Base-by-base conservation (phyloP, 352 stramenopile species). In the Nothophytophthora sp. region DNA sequence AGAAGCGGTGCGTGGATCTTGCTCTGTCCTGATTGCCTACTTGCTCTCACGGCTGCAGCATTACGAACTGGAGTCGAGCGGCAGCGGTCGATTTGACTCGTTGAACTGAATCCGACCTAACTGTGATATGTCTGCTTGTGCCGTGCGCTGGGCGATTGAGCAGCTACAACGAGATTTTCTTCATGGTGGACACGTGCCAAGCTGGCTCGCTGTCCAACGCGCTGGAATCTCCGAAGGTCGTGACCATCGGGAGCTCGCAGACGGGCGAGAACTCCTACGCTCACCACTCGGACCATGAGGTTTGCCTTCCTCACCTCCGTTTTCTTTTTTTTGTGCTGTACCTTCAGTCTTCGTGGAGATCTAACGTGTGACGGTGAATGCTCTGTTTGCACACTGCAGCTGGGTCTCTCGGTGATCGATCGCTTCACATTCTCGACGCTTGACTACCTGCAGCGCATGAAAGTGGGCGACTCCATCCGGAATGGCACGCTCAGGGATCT, bases 131-230 rank as follows among this genome's bases (percentile, higher is more conserved):
- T 29, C 28, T 29, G 16, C 9, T 19, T 46, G 25, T 36, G 1
- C 6, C 25, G 27, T 28, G 3, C 1, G 13, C 19, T 11, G 9
- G 12, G 18, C 29, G 36, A 13, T 12, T 25, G 18, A 28, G 20
- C 47, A 92, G 85, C 36, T 99, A 97, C 72, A 89, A 97, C 28
- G 79, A 98, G 59, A 90, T 98, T 18, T 95, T 99, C 41, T 98
- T 98, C 60, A 97, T 98, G 67, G 92, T 98, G n/a, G 96, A 99
- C 81, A 99, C 96, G 6, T 99, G 96, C 65, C 96, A 99, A 67
- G 96, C 95, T 4, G 96, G 94, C 29, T 98, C 95, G 37, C 75
- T 98, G 24, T 84, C 81, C 28, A 94, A 94, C 38, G 69, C 87
- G 6, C 76, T 96, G 35, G 70, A 76, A 35, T 93, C 84, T 2